phyloP scores from a whole-genome alignment of 352 stramenopile genomes.

The Phytophthora colocasiae region DNA sequence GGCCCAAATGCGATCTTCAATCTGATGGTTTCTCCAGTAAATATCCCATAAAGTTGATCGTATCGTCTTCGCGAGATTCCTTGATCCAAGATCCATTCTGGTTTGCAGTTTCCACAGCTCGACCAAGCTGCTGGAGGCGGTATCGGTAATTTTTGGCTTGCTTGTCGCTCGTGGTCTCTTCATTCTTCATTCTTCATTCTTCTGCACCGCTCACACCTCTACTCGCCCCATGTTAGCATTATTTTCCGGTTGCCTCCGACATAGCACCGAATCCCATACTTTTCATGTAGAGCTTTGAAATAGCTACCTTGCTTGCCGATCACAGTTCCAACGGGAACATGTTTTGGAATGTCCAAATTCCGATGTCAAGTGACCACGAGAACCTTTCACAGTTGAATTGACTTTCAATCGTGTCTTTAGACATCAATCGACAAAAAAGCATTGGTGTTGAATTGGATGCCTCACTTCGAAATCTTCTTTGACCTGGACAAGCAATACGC shows the following conservation, averaged over 20 bases:
- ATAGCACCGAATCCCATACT: neutral
- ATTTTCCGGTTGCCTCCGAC: too few relatives aligned
- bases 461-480: constrained; percentile 22
- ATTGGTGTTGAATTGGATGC: neutral
- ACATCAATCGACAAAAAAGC: neutral
- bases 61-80: neutral
- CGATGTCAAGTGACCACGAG: too few relatives aligned
- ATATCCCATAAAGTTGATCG: neutral
- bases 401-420: too few relatives aligned
- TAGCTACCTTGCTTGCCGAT: neutral
- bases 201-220: too few relatives aligned
- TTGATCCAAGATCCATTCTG: neutral
- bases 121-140: neutral
- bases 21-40: neutral
- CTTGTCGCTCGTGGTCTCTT: neutral
- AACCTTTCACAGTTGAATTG: too few relatives aligned
- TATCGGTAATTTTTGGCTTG: neutral
- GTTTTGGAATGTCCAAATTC: neutral
- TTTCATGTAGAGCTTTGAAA: neutral
- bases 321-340: too few relatives aligned
- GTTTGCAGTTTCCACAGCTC: neutral
- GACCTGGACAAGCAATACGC: neutral
- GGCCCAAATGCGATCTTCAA: neutral
- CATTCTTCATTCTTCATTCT: neutral
- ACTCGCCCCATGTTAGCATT: too few relatives aligned